A percentile compares a stretch with the other conserved stretches of the same genome.
phyloP scores from a whole-genome alignment of 345 rosid genomes.

The Salix purpurea region DNA sequence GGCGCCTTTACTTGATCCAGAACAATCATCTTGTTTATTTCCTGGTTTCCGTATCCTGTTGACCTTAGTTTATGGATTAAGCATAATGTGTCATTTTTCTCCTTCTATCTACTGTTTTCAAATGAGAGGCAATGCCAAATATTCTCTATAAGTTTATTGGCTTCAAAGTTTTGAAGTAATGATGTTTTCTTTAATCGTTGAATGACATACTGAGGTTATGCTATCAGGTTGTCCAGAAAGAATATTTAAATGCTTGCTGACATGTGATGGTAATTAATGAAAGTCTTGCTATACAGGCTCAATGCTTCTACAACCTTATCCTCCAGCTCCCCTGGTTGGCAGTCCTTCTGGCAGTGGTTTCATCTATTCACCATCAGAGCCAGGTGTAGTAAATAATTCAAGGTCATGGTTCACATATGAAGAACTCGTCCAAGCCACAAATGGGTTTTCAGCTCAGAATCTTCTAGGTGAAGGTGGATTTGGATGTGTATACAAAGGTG shows the following conservation, averaged over 20 bases:
- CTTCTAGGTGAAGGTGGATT: constrained; percentile 98
- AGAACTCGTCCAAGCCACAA: constrained; percentile 68
- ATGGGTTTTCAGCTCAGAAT: constrained; percentile 65
- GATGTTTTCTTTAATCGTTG: not conserved
- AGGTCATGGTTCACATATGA: constrained; percentile 86
- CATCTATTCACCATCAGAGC: constrained; percentile 58
- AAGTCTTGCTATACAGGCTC: constrained; percentile 45
- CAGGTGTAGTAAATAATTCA: constrained; percentile 66
- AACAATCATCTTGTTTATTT: not conserved
- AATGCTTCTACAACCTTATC: constrained; percentile 50
- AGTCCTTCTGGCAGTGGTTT: constrained; percentile 52
- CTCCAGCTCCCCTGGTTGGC: constrained; percentile 45
- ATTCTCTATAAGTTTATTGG: not conserved
- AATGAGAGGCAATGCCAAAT: not conserved
- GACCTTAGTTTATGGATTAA: not conserved
- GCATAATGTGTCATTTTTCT: not conserved
- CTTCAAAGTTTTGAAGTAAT: not conserved
- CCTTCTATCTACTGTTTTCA: not conserved
- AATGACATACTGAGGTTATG: not conserved
- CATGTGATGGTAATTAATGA: constrained; percentile 8
- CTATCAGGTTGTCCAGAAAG: not conserved
- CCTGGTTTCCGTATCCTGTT: not conserved
- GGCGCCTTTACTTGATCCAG: not conserved
- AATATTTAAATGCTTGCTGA: not conserved
- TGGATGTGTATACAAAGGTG: constrained; percentile 94